Evolutionary conservation across 768 basidiomycete genomes (phyloP), one percentile per base, ranked within the genome.

Genomic region (Russula earlei): DNA sequence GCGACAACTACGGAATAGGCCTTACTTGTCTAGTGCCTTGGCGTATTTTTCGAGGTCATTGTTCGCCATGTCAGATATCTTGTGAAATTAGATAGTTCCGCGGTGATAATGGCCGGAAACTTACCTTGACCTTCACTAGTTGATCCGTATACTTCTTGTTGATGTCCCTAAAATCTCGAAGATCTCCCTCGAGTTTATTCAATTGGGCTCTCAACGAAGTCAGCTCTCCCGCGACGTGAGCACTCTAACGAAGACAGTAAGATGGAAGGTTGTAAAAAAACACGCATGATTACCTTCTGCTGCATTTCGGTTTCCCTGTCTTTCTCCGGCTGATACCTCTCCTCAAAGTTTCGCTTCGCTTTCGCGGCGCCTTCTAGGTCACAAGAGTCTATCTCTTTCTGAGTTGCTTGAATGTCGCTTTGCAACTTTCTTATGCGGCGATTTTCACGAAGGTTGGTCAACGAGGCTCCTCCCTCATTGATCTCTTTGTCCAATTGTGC

Each of bases 31-130:
- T 46, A 99, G 72, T 2, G 96, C 96, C 67, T 98, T 98, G 5
- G 83, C 90, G 59, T 98, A 97, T 73, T 98, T 98, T 74, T 99
- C 95, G 51, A 99, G 70, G 69, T 99, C 96, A 57, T 81, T 87
- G 69, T 95, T 97, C 6, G 95, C 93, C 85, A 97, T 91, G 69
- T 98, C 94, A 31, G 93, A 91, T 72, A 96, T 91, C 94, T 97
- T 37, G 24, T 48, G 25, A 10, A 20, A 62, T 46, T 20, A 46
- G 54, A 24, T 22, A 8, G 36, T 47, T 36, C 29, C 31, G 14
- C 27, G 6, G 48, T 4, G 14, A 9, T 14, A 9, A 25, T 22
- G 22, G 10, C n/a, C 40, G 6, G 2, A 48, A 17, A 52, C 72
- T 38, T 63, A 91, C 94, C 80, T 98, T 98, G 65, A 96, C 93